These are phyloP conservation scores for Rhytidiadelphus loreus DNA, from an alignment of 225 moss, liverwort and hornwort genomes.

Conservation along the genomic window DNA sequence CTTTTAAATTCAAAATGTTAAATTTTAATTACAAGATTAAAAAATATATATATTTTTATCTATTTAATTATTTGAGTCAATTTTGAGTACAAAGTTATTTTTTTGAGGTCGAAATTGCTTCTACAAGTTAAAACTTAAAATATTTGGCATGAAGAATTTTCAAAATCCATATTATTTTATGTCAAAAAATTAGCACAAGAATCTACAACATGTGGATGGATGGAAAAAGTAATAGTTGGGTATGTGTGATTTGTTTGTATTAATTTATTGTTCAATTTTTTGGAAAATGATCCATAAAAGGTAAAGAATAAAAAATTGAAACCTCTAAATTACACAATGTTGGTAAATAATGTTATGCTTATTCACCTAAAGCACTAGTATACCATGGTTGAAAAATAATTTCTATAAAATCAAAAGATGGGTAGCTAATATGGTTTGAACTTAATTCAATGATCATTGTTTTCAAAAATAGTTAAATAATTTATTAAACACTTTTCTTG, in stretches of 20 bases:
- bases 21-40: neutral
- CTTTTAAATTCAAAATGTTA: neutral
- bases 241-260: neutral
- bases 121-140: neutral
- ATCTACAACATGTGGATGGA: neutral
- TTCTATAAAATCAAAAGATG: neutral
- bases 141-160: neutral
- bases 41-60: neutral
- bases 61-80: neutral
- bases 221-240: neutral
- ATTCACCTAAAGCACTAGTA: too few relatives aligned
- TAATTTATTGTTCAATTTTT: neutral
- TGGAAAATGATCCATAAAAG: neutral
- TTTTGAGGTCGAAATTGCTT: neutral
- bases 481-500: neutral
- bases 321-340: too few relatives aligned
- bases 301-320: too few relatives aligned
- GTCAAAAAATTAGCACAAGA: neutral
- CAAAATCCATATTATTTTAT: neutral
- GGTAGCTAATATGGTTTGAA: neutral
- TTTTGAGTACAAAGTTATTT: neutral
- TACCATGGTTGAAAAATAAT: neutral
- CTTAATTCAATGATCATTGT: neutral
- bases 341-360: too few relatives aligned
- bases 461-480: neutral